phyloP scores from a whole-genome alignment of 345 rosid genomes.

The Gynandropsis gynandra region DNA sequence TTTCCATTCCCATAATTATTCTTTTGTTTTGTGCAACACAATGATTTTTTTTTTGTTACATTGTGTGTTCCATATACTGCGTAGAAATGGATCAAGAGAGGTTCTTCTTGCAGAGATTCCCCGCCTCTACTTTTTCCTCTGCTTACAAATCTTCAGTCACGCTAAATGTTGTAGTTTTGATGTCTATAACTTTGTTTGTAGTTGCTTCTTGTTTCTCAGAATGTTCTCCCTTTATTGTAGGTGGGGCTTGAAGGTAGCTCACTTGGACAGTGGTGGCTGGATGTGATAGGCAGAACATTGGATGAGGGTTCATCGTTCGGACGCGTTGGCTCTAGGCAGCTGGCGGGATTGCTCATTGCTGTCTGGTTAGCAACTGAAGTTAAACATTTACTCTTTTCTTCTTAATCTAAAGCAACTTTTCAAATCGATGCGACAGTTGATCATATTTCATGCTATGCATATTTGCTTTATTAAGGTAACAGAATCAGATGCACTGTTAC shows the following conservation, averaged over 20 bases:
- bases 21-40: not conserved
- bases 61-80: too few relatives aligned
- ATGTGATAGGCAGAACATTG: slow-evolving; percentile 61
- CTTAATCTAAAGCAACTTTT: not conserved
- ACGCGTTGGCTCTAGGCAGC: slow-evolving; percentile 77
- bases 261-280: slow-evolving; percentile 80
- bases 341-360: slow-evolving; percentile 74
- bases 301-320: slow-evolving; percentile 53
- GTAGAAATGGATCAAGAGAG: too few relatives aligned
- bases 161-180: not conserved
- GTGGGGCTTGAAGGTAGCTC: slow-evolving; percentile 84
- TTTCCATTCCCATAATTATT: slow-evolving; percentile 8
- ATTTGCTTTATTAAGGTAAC: slow-evolving; percentile 10
- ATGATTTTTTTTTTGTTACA: slow-evolving; percentile 1
- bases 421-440: not conserved
- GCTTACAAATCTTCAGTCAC: not conserved
- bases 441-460: slow-evolving; percentile 8
- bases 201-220: slow-evolving; percentile 3
- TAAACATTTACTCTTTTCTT: too few relatives aligned
- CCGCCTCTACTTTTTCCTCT: slow-evolving; percentile 4
- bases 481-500: slow-evolving; percentile 13
- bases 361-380: slow-evolving; percentile 42
- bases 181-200: slow-evolving; percentile 4
- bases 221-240: slow-evolving; percentile 24
- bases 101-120: not conserved